phyloP scores from a whole-genome alignment of 1,139 yeast genomes.

The Ogataea hybrid region DNA sequence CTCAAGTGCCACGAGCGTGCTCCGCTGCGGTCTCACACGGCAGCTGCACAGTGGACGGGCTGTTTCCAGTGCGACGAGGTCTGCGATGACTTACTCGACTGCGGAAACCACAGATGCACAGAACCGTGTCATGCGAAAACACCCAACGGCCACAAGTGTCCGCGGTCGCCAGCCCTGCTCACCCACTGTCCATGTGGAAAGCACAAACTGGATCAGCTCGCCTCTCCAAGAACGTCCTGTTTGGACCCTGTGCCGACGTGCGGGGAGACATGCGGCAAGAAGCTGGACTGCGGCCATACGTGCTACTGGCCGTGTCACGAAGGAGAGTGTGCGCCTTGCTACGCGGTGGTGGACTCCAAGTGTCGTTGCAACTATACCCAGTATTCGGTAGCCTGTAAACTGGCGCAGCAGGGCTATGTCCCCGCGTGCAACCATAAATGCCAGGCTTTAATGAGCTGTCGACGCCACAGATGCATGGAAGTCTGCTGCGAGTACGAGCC shows the following conservation, averaged over 20 bases:
- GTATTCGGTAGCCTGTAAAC: constrained; percentile 63
- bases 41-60: constrained; percentile 54
- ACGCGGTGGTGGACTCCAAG: constrained; percentile 39
- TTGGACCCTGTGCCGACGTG: constrained; percentile 80
- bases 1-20: constrained; percentile 50
- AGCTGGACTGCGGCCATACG: constrained; percentile 66
- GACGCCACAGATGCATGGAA: constrained; percentile 72
- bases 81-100: constrained; percentile 54
- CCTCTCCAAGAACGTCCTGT: constrained; percentile 55
- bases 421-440: constrained; percentile 79
- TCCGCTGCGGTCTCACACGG: constrained; percentile 33
- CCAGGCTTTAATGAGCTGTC: constrained; percentile 71
- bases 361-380: constrained; percentile 52
- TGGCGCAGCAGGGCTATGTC: constrained; percentile 44
- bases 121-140: constrained; percentile 55
- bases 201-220: constrained; percentile 37
- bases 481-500: constrained; percentile 72
- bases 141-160: constrained; percentile 47
- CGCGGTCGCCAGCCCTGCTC: constrained; percentile 55
- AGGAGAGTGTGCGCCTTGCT: constrained; percentile 71
- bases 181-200: constrained; percentile 81
- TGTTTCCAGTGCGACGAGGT: constrained; percentile 54
- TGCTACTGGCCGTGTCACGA: constrained; percentile 73
- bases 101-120: constrained; percentile 64
- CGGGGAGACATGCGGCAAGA: constrained; percentile 58